These are phyloP conservation scores for Camelina neglecta DNA, from an alignment of 345 rosid genomes.

Conservation along the genomic window DNA sequence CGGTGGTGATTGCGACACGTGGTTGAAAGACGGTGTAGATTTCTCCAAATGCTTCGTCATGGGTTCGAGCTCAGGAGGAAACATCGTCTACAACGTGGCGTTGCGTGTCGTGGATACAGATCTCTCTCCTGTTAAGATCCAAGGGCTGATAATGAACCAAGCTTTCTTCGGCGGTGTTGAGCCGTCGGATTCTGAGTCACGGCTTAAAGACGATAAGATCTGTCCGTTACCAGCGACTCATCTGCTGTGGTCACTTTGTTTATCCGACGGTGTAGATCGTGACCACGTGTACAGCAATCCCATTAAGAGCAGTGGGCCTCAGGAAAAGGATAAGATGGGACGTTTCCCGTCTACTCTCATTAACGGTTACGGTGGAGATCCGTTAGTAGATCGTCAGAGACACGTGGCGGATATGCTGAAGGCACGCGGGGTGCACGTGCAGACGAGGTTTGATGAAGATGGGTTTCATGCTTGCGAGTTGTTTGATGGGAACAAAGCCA, in stretches of 20 bases:
- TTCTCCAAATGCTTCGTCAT: slow-evolving; percentile 62
- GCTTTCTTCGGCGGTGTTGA: slow-evolving; percentile 70
- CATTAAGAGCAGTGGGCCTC: slow-evolving; percentile 34
- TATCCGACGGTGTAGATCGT: slow-evolving; percentile 69
- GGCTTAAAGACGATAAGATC: slow-evolving; percentile 53
- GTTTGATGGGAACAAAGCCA: slow-evolving; percentile 55
- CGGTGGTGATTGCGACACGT: slow-evolving; percentile 62
- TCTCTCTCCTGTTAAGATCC: slow-evolving; percentile 58
- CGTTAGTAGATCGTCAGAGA: slow-evolving; percentile 70
- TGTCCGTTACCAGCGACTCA: slow-evolving; percentile 62
- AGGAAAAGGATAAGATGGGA: slow-evolving; percentile 50
- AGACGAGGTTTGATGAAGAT: slow-evolving; percentile 48
- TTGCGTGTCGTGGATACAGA: slow-evolving; percentile 54
- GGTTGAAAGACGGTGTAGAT: slow-evolving; percentile 67
- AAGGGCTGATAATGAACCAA: slow-evolving; percentile 66
- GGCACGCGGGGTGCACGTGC: slow-evolving; percentile 67
- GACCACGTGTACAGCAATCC: slow-evolving; percentile 83
- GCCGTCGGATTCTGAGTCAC: slow-evolving; percentile 65
- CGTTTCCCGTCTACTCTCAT: slow-evolving; percentile 59
- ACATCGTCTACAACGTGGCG: slow-evolving; percentile 69
- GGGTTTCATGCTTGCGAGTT: slow-evolving; percentile 78
- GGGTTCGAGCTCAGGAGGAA: slow-evolving; percentile 82
- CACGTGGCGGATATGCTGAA: slow-evolving; percentile 57
- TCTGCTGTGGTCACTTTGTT: slow-evolving; percentile 68
- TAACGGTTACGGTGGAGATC: slow-evolving; percentile 73